Evolutionary conservation across 768 basidiomycete genomes (phyloP), one percentile per base, ranked within the genome.

Genomic region (Suillus alpinus): DNA sequence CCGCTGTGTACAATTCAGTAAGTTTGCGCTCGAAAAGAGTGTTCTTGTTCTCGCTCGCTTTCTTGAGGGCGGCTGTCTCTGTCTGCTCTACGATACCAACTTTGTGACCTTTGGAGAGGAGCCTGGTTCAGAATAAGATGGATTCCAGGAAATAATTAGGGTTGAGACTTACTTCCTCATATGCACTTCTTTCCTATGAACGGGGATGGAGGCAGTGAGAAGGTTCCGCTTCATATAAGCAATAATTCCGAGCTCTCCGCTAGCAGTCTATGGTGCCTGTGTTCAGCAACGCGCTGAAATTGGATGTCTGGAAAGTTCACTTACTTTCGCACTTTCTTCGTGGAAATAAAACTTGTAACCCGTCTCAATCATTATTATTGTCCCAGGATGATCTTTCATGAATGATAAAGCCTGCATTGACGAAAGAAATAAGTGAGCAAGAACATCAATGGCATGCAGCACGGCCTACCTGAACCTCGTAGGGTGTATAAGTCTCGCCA

Each of bases 11-110:
- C 40, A 96, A 73, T 64, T 89, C 83, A 0, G 88, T 88, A 10
- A 98, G 69, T 68, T 86, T 80, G 41, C 94, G 82, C 26, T 85
- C 83, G 67, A 95, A 96, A 0, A 86, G 83, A 0, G 81, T 79
- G 65, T 87, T 89, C 57, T 86, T 82, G 62, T 86, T 94, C 61
- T 91, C 88, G 52, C 91, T 79, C 2, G 79, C 86, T 75, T 91
- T 94, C 77, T 95, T 95, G 53, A 95, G 79, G 0, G 94, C 94
- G 18, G 94, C 91, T 0, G 94, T 95, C 73, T 95, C 94, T 0
- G 81, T 83, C 69, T 95, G 94, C 26, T 85, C 80, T 2, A 94
- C 87, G 32, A 95, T 82, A 2, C 94, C 94, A 40, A 94, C 92
- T 72, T 90, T 88, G 70, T 92, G 79, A 0, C 93, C 94, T 60